Conservation (phyloP, 495 filamentous ascomycete genomes). For the Viridothelium virens region DNA sequence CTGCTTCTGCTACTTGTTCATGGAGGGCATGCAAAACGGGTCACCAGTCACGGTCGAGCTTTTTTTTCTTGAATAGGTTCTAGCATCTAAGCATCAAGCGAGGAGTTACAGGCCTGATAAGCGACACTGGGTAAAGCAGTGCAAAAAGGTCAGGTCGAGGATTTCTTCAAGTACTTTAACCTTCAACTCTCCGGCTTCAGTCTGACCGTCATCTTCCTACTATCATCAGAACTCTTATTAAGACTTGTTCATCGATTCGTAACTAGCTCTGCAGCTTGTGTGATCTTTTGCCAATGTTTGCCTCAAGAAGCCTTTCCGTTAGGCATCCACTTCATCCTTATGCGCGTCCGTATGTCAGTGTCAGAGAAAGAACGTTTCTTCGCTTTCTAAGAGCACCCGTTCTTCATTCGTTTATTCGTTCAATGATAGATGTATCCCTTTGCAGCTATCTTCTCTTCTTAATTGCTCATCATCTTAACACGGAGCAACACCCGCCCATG, state of each 20-base stretch:
- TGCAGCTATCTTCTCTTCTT: neutral
- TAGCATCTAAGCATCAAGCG: neutral
- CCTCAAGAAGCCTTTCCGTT: neutral
- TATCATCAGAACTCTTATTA: neutral
- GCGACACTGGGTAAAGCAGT: neutral
- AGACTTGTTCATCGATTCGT: neutral
- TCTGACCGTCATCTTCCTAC: neutral
- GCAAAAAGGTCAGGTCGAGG: conserved; percentile 8
- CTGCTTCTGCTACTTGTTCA: neutral
- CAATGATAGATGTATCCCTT: conserved; percentile 10
- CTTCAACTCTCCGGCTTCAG: conserved; percentile 1
- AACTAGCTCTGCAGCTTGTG: conserved; percentile 9
- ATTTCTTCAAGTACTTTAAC: conserved; percentile 4
- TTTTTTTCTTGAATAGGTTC: neutral
- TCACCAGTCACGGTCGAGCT: neutral
- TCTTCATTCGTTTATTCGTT: neutral
- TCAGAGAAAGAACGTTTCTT: neutral
- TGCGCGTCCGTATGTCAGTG: conserved; percentile 6
- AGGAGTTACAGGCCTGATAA: neutral
- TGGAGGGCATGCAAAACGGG: neutral
- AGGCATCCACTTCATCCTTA: neutral
- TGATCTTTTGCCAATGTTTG: conserved; percentile 15
- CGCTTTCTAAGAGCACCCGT: neutral
- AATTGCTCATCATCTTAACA: conserved; percentile 9
- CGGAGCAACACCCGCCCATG: neutral